Evolutionary conservation across 257 asterid species (phyloP), one percentile per base, ranked within the genome.

Genomic region (Solanum virginianum): DNA sequence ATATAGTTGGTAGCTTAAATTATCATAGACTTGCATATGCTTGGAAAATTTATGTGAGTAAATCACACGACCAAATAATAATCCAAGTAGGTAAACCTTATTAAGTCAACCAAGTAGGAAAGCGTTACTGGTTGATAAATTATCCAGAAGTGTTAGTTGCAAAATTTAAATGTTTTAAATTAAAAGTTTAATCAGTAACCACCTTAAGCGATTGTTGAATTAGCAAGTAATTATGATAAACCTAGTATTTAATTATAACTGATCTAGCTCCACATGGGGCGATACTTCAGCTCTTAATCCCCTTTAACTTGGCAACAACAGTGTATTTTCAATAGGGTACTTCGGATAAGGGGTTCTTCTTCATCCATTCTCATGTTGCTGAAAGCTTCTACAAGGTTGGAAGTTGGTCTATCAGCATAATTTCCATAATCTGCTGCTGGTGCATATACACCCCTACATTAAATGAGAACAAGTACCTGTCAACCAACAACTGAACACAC

Each of bases 401-500:
- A 90, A 8, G 92, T 92, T 83, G 98, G 91, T 89, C 92, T 88
- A 88, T 93, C 93, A 80, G 89, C 92, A 74, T 89, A 90, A n/a
- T 90, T 92, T 47, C 83, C 56, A 69, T 93, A 95, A 85, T 95
- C 98, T 68, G 90, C 88, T 49, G 98, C 97, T 9, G 94, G 93
- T 85, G 97, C 95, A 88, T 88, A 90, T 54, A 60, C 91, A n/a
- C 92, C 88, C 93, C 98, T 95, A 83, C 87, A 93, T 80, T 36
- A 26, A 79, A 84, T 10, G 47, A 53, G 8, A 26, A 83, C 10
- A 24, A 45, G 65, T 86, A 97, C 99, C 99, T 93, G 85, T 97
- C 99, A 89, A 97, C 86, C 92, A 97, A 90, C 85, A 97, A 91
- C 93, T 95, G 99, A 65, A 97, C 94, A 88, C 99, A 95, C 60